A percentile compares a stretch with the other conserved stretches of the same genome.
Conservation (phyloP, 495 filamentous ascomycete genomes). For the Diplogelasinospora grovesii region DNA sequence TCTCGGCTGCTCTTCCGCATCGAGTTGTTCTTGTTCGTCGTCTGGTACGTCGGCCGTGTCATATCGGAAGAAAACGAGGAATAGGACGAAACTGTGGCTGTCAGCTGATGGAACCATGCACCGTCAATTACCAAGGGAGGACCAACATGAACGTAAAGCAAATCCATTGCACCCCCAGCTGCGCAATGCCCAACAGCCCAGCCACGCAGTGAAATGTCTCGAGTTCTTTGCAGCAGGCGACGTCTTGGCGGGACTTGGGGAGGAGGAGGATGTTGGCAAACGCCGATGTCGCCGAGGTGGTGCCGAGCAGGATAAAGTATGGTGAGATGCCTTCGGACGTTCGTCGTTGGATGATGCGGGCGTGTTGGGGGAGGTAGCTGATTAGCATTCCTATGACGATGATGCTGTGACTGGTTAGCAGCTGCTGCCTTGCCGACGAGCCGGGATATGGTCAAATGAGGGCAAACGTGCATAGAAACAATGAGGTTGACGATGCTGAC, state of each 20-base stretch:
- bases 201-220: constrained; percentile 77
- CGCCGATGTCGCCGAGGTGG: constrained; percentile 76
- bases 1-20: constrained; percentile 44
- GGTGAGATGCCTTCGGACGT: constrained; percentile 96
- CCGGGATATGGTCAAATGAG: not conserved
- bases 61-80: constrained; percentile 74
- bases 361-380: constrained; percentile 92
- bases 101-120: not conserved
- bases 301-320: constrained; percentile 86
- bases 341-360: constrained; percentile 76
- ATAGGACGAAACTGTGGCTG: constrained; percentile 63
- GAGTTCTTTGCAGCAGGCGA: constrained; percentile 76
- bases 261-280: constrained; percentile 88
- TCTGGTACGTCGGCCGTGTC: constrained; percentile 51
- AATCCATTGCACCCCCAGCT: constrained; percentile 84
- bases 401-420: constrained; percentile 45
- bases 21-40: constrained; percentile 28
- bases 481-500: constrained; percentile 54
- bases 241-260: constrained; percentile 66
- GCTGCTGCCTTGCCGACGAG: no score
- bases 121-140: not conserved
- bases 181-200: constrained; percentile 76
- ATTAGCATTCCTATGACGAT: constrained; percentile 85
- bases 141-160: constrained; percentile 87
- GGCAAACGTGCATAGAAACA: constrained; percentile 50